Conservation (phyloP, 192 early-diverging fungal species). For the Paraglomus brasilianum region DNA sequence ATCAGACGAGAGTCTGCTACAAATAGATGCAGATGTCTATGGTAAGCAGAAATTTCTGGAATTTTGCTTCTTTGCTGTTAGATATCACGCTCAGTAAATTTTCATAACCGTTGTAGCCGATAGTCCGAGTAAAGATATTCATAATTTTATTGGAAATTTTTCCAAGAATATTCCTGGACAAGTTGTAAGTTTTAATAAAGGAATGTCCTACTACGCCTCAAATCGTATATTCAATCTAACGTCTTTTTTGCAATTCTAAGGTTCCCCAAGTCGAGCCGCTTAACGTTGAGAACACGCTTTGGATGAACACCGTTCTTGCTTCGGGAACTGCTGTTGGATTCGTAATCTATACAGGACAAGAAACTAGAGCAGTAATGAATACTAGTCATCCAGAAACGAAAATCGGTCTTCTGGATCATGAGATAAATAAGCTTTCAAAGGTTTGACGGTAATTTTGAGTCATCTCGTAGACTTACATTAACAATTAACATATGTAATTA, state of each 20-base stretch:
- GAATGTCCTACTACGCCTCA: too few species aligned
- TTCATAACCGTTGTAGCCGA: slow-evolving; percentile 60
- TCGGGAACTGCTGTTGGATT: slow-evolving; percentile 86
- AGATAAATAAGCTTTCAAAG: slow-evolving; percentile 92
- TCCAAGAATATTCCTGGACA: slow-evolving; percentile 36
- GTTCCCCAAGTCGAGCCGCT: slow-evolving; percentile 63
- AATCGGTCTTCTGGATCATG: slow-evolving; percentile 83
- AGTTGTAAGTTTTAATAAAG: slow-evolving; percentile 16
- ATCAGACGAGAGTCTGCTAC: slow-evolving; percentile 58
- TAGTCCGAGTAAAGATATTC: slow-evolving; percentile 91
- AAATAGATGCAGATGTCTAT: slow-evolving; percentile 71
- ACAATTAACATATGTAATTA: neutral
- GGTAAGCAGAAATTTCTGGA: slow-evolving; percentile 39
- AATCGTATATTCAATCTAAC: too few species aligned
- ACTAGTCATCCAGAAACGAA: slow-evolving; percentile 90
- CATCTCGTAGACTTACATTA: neutral
- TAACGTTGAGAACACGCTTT: slow-evolving; percentile 87
- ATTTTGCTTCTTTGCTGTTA: slow-evolving; percentile 7
- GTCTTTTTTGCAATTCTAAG: too few species aligned
- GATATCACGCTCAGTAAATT: neutral
- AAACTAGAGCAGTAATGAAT: slow-evolving; percentile 96
- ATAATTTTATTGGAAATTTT: slow-evolving; percentile 84
- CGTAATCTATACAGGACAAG: slow-evolving; percentile 88
- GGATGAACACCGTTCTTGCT: slow-evolving; percentile 94
- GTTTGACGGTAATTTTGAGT: slow-evolving; percentile 32